phyloP scores from a whole-genome alignment of 1,284 basidiomycete genomes.

The Puccinia sorghi region DNA sequence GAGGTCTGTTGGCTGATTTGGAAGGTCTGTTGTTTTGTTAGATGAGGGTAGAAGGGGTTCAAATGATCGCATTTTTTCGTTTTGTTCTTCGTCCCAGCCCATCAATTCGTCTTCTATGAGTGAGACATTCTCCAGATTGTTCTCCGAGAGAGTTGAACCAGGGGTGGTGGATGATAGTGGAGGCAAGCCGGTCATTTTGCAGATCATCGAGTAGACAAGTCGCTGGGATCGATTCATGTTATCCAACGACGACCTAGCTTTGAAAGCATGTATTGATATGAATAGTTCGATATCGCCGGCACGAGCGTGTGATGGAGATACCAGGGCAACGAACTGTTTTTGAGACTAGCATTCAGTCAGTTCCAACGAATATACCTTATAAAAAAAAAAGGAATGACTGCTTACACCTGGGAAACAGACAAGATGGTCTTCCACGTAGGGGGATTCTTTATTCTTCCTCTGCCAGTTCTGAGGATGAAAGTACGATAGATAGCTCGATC shows the following conservation, averaged over 20 bases:
- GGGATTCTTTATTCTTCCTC: conserved; percentile 18
- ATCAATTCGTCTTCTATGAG: conserved; percentile 23
- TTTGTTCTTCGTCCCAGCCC: conserved; percentile 17
- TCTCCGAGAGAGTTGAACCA: background rate
- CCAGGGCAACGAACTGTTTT: conserved; percentile 19
- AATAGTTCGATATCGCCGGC: conserved; percentile 44
- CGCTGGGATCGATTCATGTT: conserved; percentile 19
- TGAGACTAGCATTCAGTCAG: background rate
- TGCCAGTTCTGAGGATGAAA: conserved; percentile 37
- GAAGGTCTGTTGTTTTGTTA: background rate
- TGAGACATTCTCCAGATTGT: background rate
- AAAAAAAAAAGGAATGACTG: background rate
- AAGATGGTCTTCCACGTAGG: conserved; percentile 34
- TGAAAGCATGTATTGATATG: conserved; percentile 37
- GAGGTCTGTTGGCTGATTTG: background rate
- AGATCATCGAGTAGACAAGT: conserved; percentile 30
- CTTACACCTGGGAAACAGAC: conserved; percentile 47
- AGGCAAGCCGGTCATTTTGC: conserved; percentile 30
- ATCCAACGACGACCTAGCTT: conserved; percentile 11
- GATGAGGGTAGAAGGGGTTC: conserved; percentile 27
- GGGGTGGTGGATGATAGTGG: background rate
- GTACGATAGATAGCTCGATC: conserved; percentile 24
- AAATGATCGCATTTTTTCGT: conserved; percentile 4
- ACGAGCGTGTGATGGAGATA: conserved; percentile 33
- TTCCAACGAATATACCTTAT: background rate